Evolutionary conservation across 805 yeast genomes (phyloP), one percentile per base, ranked within the genome.

Genomic region (Candida insectorum): DNA sequence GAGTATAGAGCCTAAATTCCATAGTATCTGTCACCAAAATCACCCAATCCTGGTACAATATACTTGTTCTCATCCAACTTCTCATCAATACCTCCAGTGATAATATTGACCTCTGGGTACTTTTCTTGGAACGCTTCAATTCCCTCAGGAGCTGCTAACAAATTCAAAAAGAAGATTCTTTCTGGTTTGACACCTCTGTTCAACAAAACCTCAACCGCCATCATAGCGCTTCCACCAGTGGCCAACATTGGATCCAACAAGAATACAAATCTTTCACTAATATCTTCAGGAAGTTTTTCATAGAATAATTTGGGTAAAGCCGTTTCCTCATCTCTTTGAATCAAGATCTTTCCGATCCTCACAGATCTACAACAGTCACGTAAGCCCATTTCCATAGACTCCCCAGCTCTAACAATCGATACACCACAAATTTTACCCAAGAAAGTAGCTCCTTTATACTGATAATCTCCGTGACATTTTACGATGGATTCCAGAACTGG

Each of bases 241-340:
- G 99, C 99, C 55, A 93, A 75, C 94, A 93, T 85, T 37, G 99
- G 98, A 54, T 93, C 99, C 46, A 93, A 70, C 49, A 93, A 65
- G 55, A 93, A 85, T 17, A 93, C 97, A 50, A 80, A 93, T 47
- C 98, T 73, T 12, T 84, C 84, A 27, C 81, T 65, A 45, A 93
- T 91, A 52, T 93, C 98, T 43, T 80, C 86, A 13, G 99, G 99
- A 43, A 93, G 73, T 58, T 93, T 93, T 49, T 85, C 96, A 59
- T 89, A 93, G 63, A 83, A 93, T 35, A 93, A 67, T 57, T 87
- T 85, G 26, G 98, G 97, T 48, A 74, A 60, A 2, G 97, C 96
- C 16, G 97, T 93, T 63, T 93, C 98, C 64, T 93, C 99, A 54
- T 93, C 97, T 62, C 99, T 77, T 68, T 93, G 99, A 49, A 93